Evolutionary conservation across 169 alveolate species (phyloP).

Genomic region (Plasmodium ovale): DNA sequence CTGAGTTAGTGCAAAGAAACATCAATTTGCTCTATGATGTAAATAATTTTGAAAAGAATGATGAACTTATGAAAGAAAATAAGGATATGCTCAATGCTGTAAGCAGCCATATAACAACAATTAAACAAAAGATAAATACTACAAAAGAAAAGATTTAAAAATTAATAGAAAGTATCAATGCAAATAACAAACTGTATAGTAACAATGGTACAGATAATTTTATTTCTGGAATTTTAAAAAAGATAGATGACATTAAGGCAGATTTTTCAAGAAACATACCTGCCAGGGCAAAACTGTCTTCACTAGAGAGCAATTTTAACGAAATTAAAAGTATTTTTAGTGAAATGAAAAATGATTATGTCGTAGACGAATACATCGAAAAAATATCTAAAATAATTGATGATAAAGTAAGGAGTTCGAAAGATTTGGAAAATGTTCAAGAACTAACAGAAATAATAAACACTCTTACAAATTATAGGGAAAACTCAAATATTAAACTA

Average conservation of each 20-base stretch:
- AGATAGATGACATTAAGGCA: background rate
- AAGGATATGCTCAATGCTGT: too few relatives aligned
- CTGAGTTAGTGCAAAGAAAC: background rate
- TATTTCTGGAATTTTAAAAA: slow-evolving; percentile 5
- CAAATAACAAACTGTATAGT: background rate
- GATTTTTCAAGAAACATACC: background rate
- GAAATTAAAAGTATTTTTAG: background rate
- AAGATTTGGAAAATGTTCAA: background rate
- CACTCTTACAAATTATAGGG: background rate
- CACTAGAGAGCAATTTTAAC: background rate
- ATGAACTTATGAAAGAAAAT: too few relatives aligned
- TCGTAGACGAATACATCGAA: background rate
- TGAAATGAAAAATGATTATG: background rate
- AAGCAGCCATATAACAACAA: too few relatives aligned
- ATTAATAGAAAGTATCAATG: background rate
- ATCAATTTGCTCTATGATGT: background rate
- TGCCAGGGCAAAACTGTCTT: background rate
- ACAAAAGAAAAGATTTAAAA: too few relatives aligned
- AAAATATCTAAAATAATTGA: background rate
- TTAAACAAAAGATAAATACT: too few relatives aligned
- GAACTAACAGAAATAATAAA: background rate
- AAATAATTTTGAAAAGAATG: background rate
- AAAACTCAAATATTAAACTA: background rate
- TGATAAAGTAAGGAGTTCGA: background rate
- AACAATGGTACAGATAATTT: background rate